These are phyloP conservation scores for Amniculicola lignicola DNA, from an alignment of 495 filamentous ascomycete genomes.

Conservation along the genomic window DNA sequence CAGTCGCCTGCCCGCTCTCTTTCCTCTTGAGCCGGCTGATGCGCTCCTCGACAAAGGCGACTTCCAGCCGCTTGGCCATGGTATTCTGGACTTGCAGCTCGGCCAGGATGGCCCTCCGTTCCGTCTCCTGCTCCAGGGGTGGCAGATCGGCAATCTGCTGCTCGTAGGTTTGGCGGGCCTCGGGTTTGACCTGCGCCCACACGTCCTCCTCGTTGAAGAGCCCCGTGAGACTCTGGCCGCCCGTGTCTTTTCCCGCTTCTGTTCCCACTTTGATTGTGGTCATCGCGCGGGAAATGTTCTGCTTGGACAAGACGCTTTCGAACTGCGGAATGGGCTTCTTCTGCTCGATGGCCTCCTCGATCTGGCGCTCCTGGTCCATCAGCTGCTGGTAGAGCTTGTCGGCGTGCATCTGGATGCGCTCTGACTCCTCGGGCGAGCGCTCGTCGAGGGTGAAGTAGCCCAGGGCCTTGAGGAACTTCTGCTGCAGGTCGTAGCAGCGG, in stretches of 20 bases:
- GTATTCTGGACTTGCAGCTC: conserved; percentile 34
- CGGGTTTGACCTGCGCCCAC: conserved; percentile 22
- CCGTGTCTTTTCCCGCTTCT: neutral
- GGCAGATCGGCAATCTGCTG: conserved; percentile 34
- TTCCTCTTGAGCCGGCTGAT: conserved; percentile 35
- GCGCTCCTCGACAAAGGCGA: conserved; percentile 34
- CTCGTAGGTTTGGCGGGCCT: conserved; percentile 32
- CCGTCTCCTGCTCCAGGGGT: conserved; percentile 36
- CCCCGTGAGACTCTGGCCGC: neutral
- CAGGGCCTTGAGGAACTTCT: conserved; percentile 82
- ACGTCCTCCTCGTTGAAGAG: conserved; percentile 13
- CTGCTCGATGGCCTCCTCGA: conserved; percentile 58
- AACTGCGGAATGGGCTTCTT: conserved; percentile 33
- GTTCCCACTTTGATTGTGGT: neutral
- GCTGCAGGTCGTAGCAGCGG: conserved; percentile 78
- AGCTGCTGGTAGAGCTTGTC: conserved; percentile 84
- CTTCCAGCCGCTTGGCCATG: conserved; percentile 33
- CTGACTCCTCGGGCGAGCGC: conserved; percentile 66
- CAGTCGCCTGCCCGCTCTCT: conserved; percentile 38
- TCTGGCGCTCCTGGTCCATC: conserved; percentile 68
- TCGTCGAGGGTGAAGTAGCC: conserved; percentile 74
- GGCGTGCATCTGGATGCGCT: conserved; percentile 93
- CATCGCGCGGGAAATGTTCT: conserved; percentile 19
- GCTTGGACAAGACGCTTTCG: conserved; percentile 31
- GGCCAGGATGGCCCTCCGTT: conserved; percentile 36